Conservation (phyloP, 2,329 filamentous ascomycete species). For the Colletotrichum orbiculare region DNA sequence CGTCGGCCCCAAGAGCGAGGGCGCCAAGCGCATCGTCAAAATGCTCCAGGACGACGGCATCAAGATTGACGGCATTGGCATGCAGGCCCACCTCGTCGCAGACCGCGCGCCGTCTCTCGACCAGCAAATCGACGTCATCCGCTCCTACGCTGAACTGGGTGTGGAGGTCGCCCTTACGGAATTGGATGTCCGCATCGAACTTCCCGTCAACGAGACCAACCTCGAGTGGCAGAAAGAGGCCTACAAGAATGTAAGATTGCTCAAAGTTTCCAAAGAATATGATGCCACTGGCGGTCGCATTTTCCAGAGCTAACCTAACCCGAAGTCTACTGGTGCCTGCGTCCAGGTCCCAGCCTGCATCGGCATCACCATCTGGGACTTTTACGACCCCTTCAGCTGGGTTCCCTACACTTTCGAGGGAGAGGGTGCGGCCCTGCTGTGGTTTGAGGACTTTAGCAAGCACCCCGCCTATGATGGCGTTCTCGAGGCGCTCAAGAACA, state of each 20-base stretch:
- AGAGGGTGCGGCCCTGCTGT: slow-evolving; percentile 53
- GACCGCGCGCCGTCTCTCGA: slow-evolving; percentile 55
- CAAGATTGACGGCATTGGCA: slow-evolving; percentile 71
- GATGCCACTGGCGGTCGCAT: too few species aligned
- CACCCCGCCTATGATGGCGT: slow-evolving; percentile 56
- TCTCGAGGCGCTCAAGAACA: slow-evolving; percentile 49
- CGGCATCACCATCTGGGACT: slow-evolving; percentile 50
- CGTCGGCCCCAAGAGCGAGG: slow-evolving; percentile 57
- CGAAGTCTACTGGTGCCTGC: slow-evolving; percentile 42
- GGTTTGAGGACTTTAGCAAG: slow-evolving; percentile 53
- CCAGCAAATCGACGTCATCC: slow-evolving; percentile 52
- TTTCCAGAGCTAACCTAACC: neutral
- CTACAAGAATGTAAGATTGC: slow-evolving; percentile 38
- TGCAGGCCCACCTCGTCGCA: slow-evolving; percentile 71
- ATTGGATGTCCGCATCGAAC: slow-evolving; percentile 59
- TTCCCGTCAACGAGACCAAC: slow-evolving; percentile 43
- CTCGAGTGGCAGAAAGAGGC: slow-evolving; percentile 44
- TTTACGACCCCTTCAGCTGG: slow-evolving; percentile 53
- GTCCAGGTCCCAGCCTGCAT: slow-evolving; percentile 44
- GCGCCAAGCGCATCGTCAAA: slow-evolving; percentile 56
- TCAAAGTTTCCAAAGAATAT: neutral
- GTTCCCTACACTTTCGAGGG: slow-evolving; percentile 54
- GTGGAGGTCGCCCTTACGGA: slow-evolving; percentile 67
- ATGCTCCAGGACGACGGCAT: slow-evolving; percentile 58
- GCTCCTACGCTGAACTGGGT: slow-evolving; percentile 54